These are phyloP conservation scores for Schizophyllum amplum DNA, from an alignment of 1,284 basidiomycete genomes.

Conservation along the genomic window DNA sequence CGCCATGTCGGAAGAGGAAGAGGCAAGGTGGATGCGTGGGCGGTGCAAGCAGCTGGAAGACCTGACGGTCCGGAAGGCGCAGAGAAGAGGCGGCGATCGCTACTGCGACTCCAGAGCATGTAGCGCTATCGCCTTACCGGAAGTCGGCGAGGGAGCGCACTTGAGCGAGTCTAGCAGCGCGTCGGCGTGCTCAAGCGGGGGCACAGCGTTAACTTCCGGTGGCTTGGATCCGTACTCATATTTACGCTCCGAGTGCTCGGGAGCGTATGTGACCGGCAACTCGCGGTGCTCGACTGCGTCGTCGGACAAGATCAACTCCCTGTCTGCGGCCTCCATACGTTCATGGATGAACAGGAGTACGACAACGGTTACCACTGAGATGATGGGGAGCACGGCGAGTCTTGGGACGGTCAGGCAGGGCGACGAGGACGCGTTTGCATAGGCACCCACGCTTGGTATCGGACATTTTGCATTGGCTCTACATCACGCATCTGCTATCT, in stretches of 20 bases:
- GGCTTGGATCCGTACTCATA: neutral
- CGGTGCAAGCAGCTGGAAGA: conserved; percentile 8
- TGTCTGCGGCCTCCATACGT: conserved; percentile 38
- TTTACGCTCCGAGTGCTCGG: conserved; percentile 4
- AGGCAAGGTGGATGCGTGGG: conserved; percentile 11
- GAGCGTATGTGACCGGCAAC: neutral
- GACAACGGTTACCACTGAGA: neutral
- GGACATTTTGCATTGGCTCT: too few species aligned
- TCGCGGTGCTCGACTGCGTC: neutral
- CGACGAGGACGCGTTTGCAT: too few species aligned
- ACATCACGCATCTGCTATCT: too few species aligned
- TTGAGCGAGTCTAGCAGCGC: neutral
- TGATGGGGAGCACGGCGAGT: too few species aligned
- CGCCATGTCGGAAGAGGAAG: conserved; percentile 9
- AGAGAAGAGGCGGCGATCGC: conserved; percentile 9
- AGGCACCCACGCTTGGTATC: too few species aligned
- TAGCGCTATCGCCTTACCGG: neutral
- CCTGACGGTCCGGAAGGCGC: conserved; percentile 9
- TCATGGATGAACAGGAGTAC: neutral
- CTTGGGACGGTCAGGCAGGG: too few species aligned
- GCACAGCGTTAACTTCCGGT: neutral
- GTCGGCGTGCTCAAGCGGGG: neutral
- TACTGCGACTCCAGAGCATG: conserved; percentile 6
- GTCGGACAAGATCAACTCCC: conserved; percentile 4
- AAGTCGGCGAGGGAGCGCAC: conserved; percentile 2